A percentile compares a stretch with the other conserved stretches of the same genome.
phyloP scores from a whole-genome alignment of 768 basidiomycete genomes.

The Boletus rubropictus region DNA sequence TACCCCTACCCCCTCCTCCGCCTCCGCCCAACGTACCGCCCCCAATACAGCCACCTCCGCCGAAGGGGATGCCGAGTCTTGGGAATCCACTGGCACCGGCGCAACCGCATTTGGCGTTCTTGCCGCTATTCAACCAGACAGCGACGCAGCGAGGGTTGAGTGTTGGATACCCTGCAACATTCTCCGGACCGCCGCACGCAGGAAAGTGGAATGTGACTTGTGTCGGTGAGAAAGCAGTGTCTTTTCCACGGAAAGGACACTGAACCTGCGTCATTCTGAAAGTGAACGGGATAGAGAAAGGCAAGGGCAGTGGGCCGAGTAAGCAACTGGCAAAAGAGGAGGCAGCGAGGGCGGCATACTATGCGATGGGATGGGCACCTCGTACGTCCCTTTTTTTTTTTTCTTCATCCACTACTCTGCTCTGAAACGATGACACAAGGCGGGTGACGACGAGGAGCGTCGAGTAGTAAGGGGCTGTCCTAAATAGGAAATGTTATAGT shows the following conservation, averaged over 20 bases:
- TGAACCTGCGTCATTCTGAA: constrained; percentile 4
- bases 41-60: constrained; percentile 35
- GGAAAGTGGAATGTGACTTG: constrained; percentile 63
- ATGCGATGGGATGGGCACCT: constrained; percentile 69
- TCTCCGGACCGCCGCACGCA: constrained; percentile 62
- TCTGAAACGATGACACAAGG: constrained; percentile 9
- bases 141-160: constrained; percentile 59
- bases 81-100: constrained; percentile 60
- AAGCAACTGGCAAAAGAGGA: constrained; percentile 78
- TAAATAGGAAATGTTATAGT: constrained; percentile 19
- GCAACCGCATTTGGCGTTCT: constrained; percentile 56
- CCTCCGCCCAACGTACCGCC: constrained; percentile 29
- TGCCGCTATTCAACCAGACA: constrained; percentile 71
- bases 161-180: constrained; percentile 55
- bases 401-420: not conserved
- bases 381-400: constrained; percentile 25
- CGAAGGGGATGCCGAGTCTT: constrained; percentile 25
- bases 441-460: constrained; percentile 17
- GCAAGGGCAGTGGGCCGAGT: constrained; percentile 56
- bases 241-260: not conserved
- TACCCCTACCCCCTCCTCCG: constrained; percentile 21
- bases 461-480: not conserved
- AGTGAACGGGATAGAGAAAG: constrained; percentile 71
- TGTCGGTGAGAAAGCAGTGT: constrained; percentile 48
- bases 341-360: constrained; percentile 65